phyloP scores from a whole-genome alignment of 2,329 filamentous ascomycete genomes.

The Aspergillus sojae region DNA sequence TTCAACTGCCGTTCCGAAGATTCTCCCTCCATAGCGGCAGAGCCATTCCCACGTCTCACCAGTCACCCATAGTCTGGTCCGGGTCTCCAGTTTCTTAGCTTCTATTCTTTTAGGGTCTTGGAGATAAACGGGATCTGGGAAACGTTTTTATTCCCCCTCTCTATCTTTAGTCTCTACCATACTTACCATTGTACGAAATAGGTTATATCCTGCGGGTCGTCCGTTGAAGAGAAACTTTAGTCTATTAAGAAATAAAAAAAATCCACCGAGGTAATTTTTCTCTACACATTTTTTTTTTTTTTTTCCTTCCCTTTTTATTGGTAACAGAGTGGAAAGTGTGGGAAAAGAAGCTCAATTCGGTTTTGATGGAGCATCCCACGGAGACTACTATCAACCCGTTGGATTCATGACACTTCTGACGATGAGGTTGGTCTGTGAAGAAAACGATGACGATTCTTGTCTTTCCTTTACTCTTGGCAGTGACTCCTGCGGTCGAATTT shows the following conservation, averaged over 20 bases:
- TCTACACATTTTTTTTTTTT: neutral
- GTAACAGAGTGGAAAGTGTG: neutral
- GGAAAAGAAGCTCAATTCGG: neutral
- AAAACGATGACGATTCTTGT: neutral
- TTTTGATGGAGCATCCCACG: neutral
- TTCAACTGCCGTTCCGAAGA: constrained; percentile 19
- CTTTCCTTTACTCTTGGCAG: constrained; percentile 1
- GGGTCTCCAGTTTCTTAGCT: constrained; percentile 2
- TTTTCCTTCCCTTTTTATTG: neutral
- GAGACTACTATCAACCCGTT: neutral
- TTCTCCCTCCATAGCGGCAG: constrained; percentile 5
- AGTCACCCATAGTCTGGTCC: constrained; percentile 3
- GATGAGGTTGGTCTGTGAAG: neutral
- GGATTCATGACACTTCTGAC: neutral
- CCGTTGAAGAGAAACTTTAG: neutral
- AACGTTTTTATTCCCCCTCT: neutral
- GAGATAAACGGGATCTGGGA: constrained; percentile 3
- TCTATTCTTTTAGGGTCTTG: neutral
- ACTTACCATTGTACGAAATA: neutral
- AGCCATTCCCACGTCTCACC: constrained; percentile 1
- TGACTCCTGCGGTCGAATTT: neutral
- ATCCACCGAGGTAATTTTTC: neutral
- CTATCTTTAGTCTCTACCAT: neutral
- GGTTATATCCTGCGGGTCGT: neutral
- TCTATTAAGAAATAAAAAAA: neutral